phyloP scores from a whole-genome alignment of 345 rosid species.

The Microthlaspi erraticum region DNA sequence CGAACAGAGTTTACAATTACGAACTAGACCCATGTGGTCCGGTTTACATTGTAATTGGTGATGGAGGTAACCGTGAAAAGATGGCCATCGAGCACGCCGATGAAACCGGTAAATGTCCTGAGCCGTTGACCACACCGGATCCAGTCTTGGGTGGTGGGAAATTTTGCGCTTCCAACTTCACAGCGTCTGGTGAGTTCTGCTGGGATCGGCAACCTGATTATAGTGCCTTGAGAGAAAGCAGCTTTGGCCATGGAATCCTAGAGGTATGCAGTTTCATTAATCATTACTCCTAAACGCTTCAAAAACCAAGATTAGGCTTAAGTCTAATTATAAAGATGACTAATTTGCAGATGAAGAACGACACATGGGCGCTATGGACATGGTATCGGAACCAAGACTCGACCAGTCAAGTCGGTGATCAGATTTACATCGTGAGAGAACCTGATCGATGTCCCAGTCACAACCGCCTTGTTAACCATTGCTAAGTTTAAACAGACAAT shows the following conservation, averaged over 20 bases:
- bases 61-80: slow-evolving; percentile 80
- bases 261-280: slow-evolving; percentile 60
- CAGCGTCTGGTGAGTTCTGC: slow-evolving; percentile 76
- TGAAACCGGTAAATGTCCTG: slow-evolving; percentile 89
- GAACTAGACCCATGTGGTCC: slow-evolving; percentile 85
- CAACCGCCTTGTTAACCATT: slow-evolving; percentile 35
- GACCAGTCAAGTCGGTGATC: slow-evolving; percentile 61
- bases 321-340: background rate
- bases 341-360: slow-evolving; percentile 70
- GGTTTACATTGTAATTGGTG: slow-evolving; percentile 73
- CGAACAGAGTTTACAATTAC: slow-evolving; percentile 83
- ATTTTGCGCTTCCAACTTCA: slow-evolving; percentile 79
- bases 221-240: slow-evolving; percentile 89
- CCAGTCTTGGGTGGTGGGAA: slow-evolving; percentile 59
- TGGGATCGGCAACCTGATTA: slow-evolving; percentile 94
- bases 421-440: slow-evolving; percentile 81
- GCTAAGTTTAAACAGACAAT: slow-evolving; percentile 21
- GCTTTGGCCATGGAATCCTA: slow-evolving; percentile 92
- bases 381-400: slow-evolving; percentile 90
- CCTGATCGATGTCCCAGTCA: slow-evolving; percentile 53
- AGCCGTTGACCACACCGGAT: slow-evolving; percentile 67
- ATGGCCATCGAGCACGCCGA: slow-evolving; percentile 76
- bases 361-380: slow-evolving; percentile 86
- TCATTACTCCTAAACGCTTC: background rate
- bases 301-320: slow-evolving; percentile 6